These are phyloP conservation scores for Rhamnella rubrinervis DNA, from an alignment of 331 rosid species.

Conservation along the genomic window DNA sequence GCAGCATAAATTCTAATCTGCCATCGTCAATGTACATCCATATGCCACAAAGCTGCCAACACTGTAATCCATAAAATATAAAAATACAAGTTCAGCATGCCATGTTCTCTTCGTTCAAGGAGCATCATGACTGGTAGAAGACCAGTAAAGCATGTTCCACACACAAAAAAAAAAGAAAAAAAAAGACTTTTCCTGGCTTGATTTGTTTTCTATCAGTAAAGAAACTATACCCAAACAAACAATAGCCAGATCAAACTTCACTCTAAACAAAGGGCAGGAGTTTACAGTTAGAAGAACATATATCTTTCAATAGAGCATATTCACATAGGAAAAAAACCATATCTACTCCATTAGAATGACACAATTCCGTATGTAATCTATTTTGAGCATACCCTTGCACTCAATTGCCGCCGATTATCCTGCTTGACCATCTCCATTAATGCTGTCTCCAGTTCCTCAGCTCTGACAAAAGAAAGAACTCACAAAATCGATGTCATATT, in stretches of 20 bases:
- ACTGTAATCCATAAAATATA: too few relatives aligned
- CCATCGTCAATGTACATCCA: too few relatives aligned
- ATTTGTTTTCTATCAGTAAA: neutral
- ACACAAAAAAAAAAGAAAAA: too few relatives aligned
- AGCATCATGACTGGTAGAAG: neutral
- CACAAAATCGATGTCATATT: slow-evolving; percentile 15
- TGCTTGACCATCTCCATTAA: slow-evolving; percentile 97
- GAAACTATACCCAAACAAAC: neutral
- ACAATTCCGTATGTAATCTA: slow-evolving; percentile 5
- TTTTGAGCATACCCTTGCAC: slow-evolving; percentile 73
- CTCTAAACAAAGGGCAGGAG: neutral
- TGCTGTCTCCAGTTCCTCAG: slow-evolving; percentile 98
- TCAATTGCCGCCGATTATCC: slow-evolving; percentile 88
- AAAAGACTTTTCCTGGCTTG: neutral
- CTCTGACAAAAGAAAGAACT: slow-evolving; percentile 47
- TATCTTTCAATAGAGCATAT: neutral
- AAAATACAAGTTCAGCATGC: neutral
- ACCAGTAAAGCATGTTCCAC: neutral
- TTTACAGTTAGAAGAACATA: neutral
- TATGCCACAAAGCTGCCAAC: too few relatives aligned
- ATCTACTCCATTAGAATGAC: neutral
- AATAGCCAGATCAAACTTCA: neutral
- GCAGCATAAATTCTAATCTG: too few relatives aligned
- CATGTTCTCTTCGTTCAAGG: neutral
- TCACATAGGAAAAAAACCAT: slow-evolving; percentile 5